Evolutionary conservation across 2,329 filamentous ascomycete genomes (phyloP), one percentile per base, ranked within the genome.

Genomic region (Coniochaeta sp.): DNA sequence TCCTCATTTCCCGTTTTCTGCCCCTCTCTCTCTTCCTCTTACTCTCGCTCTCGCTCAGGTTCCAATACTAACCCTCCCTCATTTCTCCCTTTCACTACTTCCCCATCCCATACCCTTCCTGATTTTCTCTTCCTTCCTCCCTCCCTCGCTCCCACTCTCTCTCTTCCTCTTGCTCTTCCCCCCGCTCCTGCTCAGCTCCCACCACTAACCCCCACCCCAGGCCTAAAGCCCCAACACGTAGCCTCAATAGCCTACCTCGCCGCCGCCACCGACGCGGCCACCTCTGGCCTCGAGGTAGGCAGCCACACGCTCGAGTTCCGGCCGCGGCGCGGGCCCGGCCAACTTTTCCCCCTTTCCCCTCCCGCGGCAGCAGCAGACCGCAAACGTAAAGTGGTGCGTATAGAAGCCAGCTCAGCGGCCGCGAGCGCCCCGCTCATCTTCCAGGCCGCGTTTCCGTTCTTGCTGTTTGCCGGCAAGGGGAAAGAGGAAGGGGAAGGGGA

Each of bases 221-320:
- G 85, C 28, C 75, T 88, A 34, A 86, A 85, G 66, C 77, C 77
- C 1, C 85, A 88, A 65, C 85, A 88, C 64, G 79, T 85, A 30
- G 74, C 84, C 0, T 76, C 81, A 1, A 79, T 88, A 9, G 69
- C 76, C 61, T 85, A 76, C 71, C 77, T 87, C 0, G 81, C 81
- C 4, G 70, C 77, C 6, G 78, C 75, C 3, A 85, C 82, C 1
- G 70, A 72, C 1, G 84, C 83, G 4, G 70, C 80, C 8, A 78
- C 81, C 0, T 69, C 75, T 0, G 82, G 83, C 6, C 74, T 85
- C 26, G 64, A 66, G 0, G 75, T 85, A 17, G 83, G 84, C 19
- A 83, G 79, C 62, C 73, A 73, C 47, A 77, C 75, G 0, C 66
- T 85, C 3, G 78, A 78, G 3, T 84, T 84, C 64, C 65, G 68